A percentile compares a stretch with the other conserved stretches of the same genome.
Evolutionary conservation across 495 filamentous ascomycete genomes (phyloP).

Genomic region (Parmelia sp.): DNA sequence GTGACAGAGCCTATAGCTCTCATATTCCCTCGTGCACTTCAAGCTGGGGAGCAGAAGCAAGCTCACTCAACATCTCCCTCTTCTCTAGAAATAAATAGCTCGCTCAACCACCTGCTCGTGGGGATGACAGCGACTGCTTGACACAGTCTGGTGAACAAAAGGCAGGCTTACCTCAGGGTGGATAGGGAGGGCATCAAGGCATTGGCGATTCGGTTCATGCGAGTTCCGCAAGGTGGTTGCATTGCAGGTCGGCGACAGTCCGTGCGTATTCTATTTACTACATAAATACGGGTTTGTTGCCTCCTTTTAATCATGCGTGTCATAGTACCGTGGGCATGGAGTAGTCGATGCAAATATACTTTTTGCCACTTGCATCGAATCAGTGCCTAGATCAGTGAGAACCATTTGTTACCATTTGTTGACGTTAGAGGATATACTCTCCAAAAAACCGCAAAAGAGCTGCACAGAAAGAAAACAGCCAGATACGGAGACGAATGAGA

Average conservation of each 20-base stretch:
- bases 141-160: background rate
- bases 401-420: background rate
- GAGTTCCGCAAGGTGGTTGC: constrained; percentile 1
- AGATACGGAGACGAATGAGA: too few relatives aligned
- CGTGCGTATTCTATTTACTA: constrained; percentile 11
- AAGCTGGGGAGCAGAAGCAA: background rate
- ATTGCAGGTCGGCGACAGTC: constrained; percentile 8
- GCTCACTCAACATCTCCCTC: background rate
- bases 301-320: constrained; percentile 8
- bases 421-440: background rate
- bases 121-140: constrained; percentile 11
- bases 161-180: constrained; percentile 3
- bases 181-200: constrained; percentile 6
- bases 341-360: constrained; percentile 9
- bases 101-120: constrained; percentile 14
- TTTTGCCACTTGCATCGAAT: background rate
- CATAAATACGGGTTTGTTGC: background rate
- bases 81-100: background rate
- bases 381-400: background rate
- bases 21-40: background rate
- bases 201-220: background rate
- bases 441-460: too few relatives aligned
- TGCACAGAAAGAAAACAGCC: too few relatives aligned
- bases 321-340: constrained; percentile 9
- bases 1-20: constrained; percentile 9